Percentiles rank a stretch among this genome's conserved stretches.
These are phyloP conservation scores for Solanum paucissectum DNA, from an alignment of 257 asterid genomes.

Conservation along the genomic window DNA sequence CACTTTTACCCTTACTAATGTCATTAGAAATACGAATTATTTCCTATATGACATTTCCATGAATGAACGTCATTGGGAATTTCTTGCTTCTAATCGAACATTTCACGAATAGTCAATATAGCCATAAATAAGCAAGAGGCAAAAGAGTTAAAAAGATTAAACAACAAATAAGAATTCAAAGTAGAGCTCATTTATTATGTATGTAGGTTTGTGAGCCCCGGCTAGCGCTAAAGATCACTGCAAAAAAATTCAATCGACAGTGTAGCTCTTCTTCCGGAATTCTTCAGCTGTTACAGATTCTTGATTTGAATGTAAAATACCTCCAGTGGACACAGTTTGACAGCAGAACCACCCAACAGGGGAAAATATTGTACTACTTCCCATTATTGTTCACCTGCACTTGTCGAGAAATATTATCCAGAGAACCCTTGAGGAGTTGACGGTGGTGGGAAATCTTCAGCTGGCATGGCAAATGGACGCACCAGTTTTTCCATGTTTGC, in stretches of 20 bases:
- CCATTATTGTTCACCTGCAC: conserved; percentile 47
- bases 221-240: neutral
- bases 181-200: neutral
- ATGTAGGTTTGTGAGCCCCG: neutral
- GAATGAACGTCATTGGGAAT: neutral
- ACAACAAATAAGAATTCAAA: neutral
- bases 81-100: neutral
- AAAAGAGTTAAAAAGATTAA: neutral
- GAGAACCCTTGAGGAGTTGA: conserved; percentile 75
- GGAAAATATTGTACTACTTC: conserved; percentile 12
- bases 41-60: neutral
- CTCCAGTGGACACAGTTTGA: neutral
- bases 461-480: conserved; percentile 85
- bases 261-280: neutral
- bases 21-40: neutral
- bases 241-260: neutral
- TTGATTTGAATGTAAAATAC: neutral
- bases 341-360: neutral
- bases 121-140: neutral
- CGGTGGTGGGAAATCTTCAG: conserved; percentile 91
- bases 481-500: conserved; percentile 78
- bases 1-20: neutral
- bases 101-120: neutral
- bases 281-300: neutral
- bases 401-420: conserved; percentile 78